Conservation (phyloP, 176 grass and related monocot species). For the Carex myosuroides region DNA sequence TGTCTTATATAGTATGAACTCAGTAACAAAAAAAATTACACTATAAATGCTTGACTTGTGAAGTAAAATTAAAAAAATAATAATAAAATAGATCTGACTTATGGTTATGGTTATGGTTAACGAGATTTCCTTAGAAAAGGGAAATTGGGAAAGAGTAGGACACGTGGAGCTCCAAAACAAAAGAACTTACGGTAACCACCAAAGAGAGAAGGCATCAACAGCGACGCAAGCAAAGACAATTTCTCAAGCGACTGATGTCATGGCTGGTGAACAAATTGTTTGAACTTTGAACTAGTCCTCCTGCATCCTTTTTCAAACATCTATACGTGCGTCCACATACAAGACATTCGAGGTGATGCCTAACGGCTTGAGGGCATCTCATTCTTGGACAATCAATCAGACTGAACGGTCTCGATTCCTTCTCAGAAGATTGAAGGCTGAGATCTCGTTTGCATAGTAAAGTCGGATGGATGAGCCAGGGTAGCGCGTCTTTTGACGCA, state of each 20-base stretch:
- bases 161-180: background rate
- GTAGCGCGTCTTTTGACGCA: conserved; percentile 13
- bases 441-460: background rate
- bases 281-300: background rate
- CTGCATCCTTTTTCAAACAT: too few relatives aligned
- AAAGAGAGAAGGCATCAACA: background rate
- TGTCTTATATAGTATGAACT: too few relatives aligned
- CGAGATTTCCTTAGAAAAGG: background rate
- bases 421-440: background rate
- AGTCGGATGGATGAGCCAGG: too few relatives aligned
- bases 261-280: background rate
- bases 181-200: background rate
- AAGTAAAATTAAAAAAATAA: background rate
- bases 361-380: too few relatives aligned
- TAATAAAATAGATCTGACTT: background rate
- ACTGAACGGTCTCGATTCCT: background rate
- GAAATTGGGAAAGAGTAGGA: background rate
- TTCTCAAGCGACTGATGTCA: background rate
- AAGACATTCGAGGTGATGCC: background rate
- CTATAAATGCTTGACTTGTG: background rate
- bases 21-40: too few relatives aligned
- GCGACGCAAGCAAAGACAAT: background rate
- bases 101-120: background rate
- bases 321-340: background rate
- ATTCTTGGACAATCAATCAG: background rate